Conservation (phyloP, 2,329 filamentous ascomycete genomes). For the Metarhizium rileyi region DNA sequence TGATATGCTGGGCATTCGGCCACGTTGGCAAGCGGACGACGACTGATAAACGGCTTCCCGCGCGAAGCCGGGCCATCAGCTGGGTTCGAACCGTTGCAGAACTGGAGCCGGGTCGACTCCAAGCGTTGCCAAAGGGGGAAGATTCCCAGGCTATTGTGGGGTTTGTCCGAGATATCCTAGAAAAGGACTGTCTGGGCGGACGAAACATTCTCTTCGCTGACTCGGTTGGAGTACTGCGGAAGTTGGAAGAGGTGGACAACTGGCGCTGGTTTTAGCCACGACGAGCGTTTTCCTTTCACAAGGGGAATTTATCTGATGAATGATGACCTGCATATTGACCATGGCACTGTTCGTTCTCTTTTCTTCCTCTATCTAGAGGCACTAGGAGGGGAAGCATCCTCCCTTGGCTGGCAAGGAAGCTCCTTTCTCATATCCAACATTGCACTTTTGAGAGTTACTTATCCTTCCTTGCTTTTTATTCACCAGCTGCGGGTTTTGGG, state of each 20-base stretch:
- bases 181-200: constrained; percentile 38
- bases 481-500: too few species aligned
- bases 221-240: constrained; percentile 41
- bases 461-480: too few species aligned
- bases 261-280: constrained; percentile 22
- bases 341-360: too few species aligned
- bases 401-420: too few species aligned
- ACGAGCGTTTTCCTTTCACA: too few species aligned
- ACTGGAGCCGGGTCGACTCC: constrained; percentile 28
- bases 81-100: constrained; percentile 33
- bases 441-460: too few species aligned
- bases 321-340: too few species aligned
- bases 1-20: constrained; percentile 51
- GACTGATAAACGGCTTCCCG: constrained; percentile 12
- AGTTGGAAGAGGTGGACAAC: constrained; percentile 35
- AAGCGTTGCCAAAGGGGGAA: constrained; percentile 21
- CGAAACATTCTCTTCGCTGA: constrained; percentile 43
- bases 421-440: too few species aligned
- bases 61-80: constrained; percentile 18
- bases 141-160: constrained; percentile 39
- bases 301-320: constrained; percentile 1
- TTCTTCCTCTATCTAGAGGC: too few species aligned
- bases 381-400: too few species aligned
- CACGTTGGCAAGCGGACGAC: constrained; percentile 19
- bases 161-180: constrained; percentile 36